phyloP scores from a whole-genome alignment of 148 eudicot species.

The Bassia scoparia region DNA sequence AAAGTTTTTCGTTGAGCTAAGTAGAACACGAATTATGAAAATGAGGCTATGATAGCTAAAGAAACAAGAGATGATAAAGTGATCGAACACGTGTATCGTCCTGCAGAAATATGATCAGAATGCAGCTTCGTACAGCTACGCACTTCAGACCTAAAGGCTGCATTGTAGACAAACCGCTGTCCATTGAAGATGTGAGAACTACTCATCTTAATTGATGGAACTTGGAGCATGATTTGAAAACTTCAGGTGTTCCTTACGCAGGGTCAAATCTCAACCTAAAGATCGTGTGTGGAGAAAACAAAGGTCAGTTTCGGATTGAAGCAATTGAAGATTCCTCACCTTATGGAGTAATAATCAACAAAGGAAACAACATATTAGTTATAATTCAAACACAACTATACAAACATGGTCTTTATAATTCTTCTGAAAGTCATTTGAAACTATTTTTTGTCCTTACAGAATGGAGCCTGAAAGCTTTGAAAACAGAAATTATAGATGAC shows the following conservation, averaged over 20 bases:
- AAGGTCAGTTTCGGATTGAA: neutral
- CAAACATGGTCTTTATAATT: too few species aligned
- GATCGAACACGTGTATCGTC: constrained; percentile 35
- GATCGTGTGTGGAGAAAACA: neutral
- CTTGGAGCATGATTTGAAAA: constrained; percentile 48
- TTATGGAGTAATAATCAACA: neutral
- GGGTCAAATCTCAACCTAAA: constrained; percentile 62
- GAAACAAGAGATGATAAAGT: too few species aligned
- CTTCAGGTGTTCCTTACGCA: constrained; percentile 69
- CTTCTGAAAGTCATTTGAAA: too few species aligned
- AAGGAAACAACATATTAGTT: too few species aligned
- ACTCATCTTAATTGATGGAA: constrained; percentile 42
- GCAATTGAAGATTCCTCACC: neutral
- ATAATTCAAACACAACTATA: too few species aligned
- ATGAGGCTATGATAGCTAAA: neutral
- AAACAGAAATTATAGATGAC: too few species aligned
- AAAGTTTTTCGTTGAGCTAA: neutral
- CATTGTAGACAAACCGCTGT: constrained; percentile 36
- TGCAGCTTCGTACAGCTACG: constrained; percentile 50
- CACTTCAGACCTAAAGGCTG: constrained; percentile 39
- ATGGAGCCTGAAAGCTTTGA: too few species aligned
- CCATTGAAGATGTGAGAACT: constrained; percentile 57
- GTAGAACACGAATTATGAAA: neutral
- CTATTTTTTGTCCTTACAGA: too few species aligned
- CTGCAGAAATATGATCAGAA: constrained; percentile 34